Conservation (phyloP, 2,329 filamentous ascomycete species). For the Thielaviopsis musarum region DNA sequence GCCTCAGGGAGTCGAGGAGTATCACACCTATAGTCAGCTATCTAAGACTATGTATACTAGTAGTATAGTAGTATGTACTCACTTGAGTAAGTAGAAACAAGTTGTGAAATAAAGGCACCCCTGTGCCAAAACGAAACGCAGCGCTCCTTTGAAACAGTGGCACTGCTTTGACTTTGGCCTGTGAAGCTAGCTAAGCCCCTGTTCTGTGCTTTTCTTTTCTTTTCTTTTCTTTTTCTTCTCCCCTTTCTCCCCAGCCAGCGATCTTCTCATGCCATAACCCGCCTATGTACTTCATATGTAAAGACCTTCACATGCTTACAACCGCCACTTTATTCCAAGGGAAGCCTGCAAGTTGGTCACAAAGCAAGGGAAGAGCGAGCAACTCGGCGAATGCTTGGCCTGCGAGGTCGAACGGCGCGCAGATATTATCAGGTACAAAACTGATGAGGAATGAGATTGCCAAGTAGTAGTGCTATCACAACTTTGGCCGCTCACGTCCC, state of each 20-base stretch:
- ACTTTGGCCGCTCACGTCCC: not conserved
- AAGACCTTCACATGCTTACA: too few relatives aligned
- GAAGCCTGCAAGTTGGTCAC: not conserved
- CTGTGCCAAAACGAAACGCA: conserved; percentile 1
- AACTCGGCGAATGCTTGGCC: too few relatives aligned
- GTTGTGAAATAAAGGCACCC: not conserved
- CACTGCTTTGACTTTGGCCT: not conserved
- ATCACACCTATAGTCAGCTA: too few relatives aligned
- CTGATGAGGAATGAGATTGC: not conserved
- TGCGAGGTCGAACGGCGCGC: too few relatives aligned
- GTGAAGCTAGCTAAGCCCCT: not conserved
- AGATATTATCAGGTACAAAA: too few relatives aligned
- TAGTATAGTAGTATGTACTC: too few relatives aligned
- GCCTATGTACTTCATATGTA: too few relatives aligned
- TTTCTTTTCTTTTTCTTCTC: not conserved
- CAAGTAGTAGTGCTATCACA: not conserved
- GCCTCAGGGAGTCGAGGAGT: too few relatives aligned
- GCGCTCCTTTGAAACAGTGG: conserved; percentile 3
- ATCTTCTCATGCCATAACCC: not conserved
- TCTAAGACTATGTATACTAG: not conserved
- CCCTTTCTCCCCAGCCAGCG: not conserved
- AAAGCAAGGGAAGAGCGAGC: too few relatives aligned
- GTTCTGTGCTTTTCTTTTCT: not conserved
- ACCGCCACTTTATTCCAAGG: not conserved
- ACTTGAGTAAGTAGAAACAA: not conserved